Evolutionary conservation across 805 yeast genomes (phyloP), one percentile per base, ranked within the genome.

Genomic region (Kodamaea nitidulidarum): DNA sequence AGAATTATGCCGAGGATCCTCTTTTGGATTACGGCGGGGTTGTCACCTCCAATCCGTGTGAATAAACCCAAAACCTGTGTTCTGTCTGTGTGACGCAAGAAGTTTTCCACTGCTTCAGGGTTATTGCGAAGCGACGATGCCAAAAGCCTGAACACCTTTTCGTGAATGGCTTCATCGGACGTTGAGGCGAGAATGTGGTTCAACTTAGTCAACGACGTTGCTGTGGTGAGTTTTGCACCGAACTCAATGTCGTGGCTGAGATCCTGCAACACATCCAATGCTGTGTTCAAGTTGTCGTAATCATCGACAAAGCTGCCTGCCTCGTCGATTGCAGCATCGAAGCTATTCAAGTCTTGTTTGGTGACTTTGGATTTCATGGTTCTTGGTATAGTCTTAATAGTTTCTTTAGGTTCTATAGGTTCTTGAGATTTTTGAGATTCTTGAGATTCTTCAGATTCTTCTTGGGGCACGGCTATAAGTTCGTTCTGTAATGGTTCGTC

Each of bases 51-150:
- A 22, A 39, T 33, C n/a, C 49, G 43, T 1, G 35, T 35, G 32
- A 58, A 58, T 17, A 60, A 46, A 10, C 42, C 40, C 9, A 45
- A 45, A 5, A 60, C 42, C 32, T 56, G 56, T 11, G 16, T 39
- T 12, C 32, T 27, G 7, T 49, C 39, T 28, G 55, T 54, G 17
- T 53, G 49, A 4, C 45, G 39, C 34, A 40, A 27, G 36, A 15
- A 36, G 39, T 66, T 66, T 2, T 58, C 57, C 2, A 71, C 46
- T 0, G 88, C 88, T 2, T 73, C 75, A 2, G 78, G 79, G 54
- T 88, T 88, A 55, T 88, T 88, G 50, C 96, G 71, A 32, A 88
- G 58, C 4, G 90, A 60, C 4, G 86, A 71, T 0, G 84, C 81
- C 42, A 88, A 64, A 20, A 83, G 66, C 44, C 88, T 67, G 10